A percentile compares a stretch with the other conserved stretches of the same genome.
These are phyloP conservation scores for Apiospora kogelbergensis DNA, from an alignment of 2,329 filamentous ascomycete genomes.

Conservation along the genomic window DNA sequence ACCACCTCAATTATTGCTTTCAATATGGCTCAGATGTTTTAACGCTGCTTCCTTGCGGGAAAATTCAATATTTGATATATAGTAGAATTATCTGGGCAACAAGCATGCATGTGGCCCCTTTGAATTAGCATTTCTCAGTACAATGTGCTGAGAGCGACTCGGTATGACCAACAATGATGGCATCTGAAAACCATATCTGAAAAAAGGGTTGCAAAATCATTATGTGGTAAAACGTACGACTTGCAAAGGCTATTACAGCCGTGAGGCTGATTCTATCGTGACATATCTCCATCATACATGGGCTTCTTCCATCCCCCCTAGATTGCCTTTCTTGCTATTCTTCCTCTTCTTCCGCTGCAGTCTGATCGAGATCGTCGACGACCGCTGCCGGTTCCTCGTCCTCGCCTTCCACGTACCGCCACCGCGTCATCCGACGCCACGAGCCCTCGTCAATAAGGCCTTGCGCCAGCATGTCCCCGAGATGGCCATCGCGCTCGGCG, in stretches of 20 bases:
- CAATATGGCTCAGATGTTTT: too few species aligned
- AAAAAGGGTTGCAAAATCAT: too few species aligned
- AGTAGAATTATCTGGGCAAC: neutral
- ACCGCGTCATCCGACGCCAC: neutral
- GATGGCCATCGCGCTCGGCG: neutral
- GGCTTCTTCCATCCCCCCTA: too few species aligned
- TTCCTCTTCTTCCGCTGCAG: neutral
- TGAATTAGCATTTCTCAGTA: neutral
- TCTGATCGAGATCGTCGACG: neutral
- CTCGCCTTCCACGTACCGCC: neutral
- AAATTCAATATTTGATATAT: neutral
- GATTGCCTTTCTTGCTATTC: neutral
- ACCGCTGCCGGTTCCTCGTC: neutral
- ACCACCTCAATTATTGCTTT: neutral
- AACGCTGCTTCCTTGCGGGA: too few species aligned
- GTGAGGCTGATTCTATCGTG: neutral
- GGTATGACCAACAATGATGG: neutral
- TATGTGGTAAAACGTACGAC: too few species aligned
- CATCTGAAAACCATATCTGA: too few species aligned
- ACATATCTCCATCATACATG: neutral
- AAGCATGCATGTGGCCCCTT: neutral
- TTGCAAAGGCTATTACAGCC: neutral
- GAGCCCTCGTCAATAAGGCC: neutral
- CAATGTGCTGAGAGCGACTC: neutral
- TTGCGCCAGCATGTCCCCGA: neutral